A percentile compares a stretch with the other conserved stretches of the same genome.
These are phyloP conservation scores for Coprinopsis cinerea DNA, from an alignment of 768 basidiomycete species.

Conservation along the genomic window DNA sequence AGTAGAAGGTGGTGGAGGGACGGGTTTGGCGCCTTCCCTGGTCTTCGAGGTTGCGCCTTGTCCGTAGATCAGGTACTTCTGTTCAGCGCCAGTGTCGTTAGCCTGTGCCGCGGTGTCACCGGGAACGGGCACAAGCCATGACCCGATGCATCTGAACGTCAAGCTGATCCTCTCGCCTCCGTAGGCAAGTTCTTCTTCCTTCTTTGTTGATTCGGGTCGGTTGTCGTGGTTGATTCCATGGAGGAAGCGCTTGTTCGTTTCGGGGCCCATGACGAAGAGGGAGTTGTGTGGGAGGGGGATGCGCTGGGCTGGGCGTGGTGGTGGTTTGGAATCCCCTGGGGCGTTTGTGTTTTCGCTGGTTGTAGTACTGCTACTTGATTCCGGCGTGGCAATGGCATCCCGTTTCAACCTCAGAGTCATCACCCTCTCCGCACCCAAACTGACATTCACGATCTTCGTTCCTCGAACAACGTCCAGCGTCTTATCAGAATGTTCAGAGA, in stretches of 20 bases:
- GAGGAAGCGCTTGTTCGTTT: constrained; percentile 69
- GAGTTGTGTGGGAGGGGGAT: constrained; percentile 77
- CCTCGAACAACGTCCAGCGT: constrained; percentile 74
- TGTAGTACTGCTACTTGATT: neutral
- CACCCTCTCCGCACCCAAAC: constrained; percentile 67
- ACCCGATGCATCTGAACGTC: constrained; percentile 75
- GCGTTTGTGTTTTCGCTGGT: neutral
- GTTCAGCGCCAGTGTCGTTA: neutral
- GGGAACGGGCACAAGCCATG: constrained; percentile 53
- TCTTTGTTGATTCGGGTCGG: constrained; percentile 49
- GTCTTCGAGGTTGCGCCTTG: constrained; percentile 68
- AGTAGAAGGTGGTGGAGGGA: constrained; percentile 18
- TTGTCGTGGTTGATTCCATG: constrained; percentile 77
- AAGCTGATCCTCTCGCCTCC: constrained; percentile 70
- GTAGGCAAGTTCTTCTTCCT: constrained; percentile 45
- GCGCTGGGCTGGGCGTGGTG: constrained; percentile 45
- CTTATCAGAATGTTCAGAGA: constrained; percentile 85
- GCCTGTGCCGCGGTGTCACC: constrained; percentile 11
- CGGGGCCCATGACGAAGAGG: constrained; percentile 73
- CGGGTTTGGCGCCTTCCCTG: constrained; percentile 43
- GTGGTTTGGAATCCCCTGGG: constrained; percentile 11
- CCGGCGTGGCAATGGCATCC: constrained; percentile 21
- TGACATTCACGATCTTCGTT: constrained; percentile 76
- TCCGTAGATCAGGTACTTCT: constrained; percentile 47
- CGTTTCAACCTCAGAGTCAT: constrained; percentile 74